Evolutionary conservation across 2,329 filamentous ascomycete genomes (phyloP), one percentile per base, ranked within the genome.

Genomic region (Pestalotiopsis sp.): DNA sequence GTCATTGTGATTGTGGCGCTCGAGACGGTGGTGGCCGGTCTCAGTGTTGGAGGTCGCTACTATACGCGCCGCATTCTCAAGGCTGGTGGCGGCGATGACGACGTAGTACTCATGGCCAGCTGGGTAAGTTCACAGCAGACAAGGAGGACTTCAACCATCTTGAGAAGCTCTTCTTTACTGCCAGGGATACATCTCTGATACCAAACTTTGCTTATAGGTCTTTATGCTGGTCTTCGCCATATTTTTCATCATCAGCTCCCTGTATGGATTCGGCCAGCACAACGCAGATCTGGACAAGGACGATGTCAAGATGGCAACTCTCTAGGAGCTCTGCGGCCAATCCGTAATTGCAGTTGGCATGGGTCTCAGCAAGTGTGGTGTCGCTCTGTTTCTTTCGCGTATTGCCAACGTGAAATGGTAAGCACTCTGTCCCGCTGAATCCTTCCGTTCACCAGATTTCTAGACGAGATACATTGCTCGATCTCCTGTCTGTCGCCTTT

Each of bases 361-460:
- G 68, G 71, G 71, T 14, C 65, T 71, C 1, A 71, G 71, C 66
- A 72, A 72, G 52, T 45, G 63, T 4, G 68, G 67, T 2, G 71
- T 72, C 13, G 71, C 68, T n/a, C 20, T 71, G 52, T 72, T 72
- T 27, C n/a, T 72, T 12, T 68, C 70, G 63, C 71, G 71, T 13
- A 72, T 72, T 38, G 52, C 70, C 36, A 67, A 70, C 12, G 27
- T 25, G n/a, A 23, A n/a, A 5, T 71, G 71, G 71, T 71, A 67
- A 57, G 68, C 25, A 25, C 11, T 3, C 27, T 62, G 11, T 39
- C 5, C 60, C 20, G 13, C 31, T 41, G 17, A 9, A 11, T 5
- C 17, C 7, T 4, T 25, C 23, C 17, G 56, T 9, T 3, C 4
- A n/a, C 25, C n/a, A 58, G 20, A 27, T 27, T 23, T 23, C 20